Evolutionary conservation across 495 filamentous ascomycete species (phyloP).

Genomic region (Daldinia childiae): DNA sequence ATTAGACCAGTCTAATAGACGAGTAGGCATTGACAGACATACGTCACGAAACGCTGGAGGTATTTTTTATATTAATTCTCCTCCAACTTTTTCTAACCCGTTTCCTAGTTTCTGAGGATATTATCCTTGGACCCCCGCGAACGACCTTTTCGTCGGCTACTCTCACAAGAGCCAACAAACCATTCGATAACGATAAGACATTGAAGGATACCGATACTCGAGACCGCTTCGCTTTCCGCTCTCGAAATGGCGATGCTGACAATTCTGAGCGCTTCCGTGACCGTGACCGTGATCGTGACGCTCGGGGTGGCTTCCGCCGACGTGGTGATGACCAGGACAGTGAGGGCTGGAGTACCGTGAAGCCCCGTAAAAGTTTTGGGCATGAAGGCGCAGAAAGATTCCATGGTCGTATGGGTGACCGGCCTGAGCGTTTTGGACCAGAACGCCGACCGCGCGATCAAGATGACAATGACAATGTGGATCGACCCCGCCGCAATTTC

Average conservation of each 20-base stretch:
- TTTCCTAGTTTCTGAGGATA: conserved; percentile 72
- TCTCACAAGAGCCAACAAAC: conserved; percentile 61
- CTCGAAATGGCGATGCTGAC: conserved; percentile 74
- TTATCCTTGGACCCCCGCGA: conserved; percentile 88
- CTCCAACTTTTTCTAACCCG: conserved; percentile 26
- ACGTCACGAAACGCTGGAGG: conserved; percentile 66
- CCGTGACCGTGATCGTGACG: conserved; percentile 60
- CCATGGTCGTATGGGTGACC: conserved; percentile 63
- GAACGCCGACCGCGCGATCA: conserved; percentile 56
- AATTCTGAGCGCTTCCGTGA: conserved; percentile 55
- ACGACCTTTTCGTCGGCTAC: conserved; percentile 87
- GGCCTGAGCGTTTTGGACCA: conserved; percentile 49
- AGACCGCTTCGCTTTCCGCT: conserved; percentile 73
- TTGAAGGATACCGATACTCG: conserved; percentile 61
- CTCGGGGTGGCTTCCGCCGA: conserved; percentile 58
- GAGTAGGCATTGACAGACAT: conserved; percentile 69
- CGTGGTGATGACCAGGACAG: conserved; percentile 65
- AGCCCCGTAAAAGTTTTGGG: conserved; percentile 72
- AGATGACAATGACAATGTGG: conserved; percentile 63
- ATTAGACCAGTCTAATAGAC: conserved; percentile 62
- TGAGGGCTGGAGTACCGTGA: conserved; percentile 68
- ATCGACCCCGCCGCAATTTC: conserved; percentile 62
- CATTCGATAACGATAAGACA: conserved; percentile 60
- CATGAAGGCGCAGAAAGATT: conserved; percentile 70
- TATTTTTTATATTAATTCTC: conserved; percentile 37